Conservation (phyloP, 2,329 filamentous ascomycete genomes). For the Aspergillus terreus region DNA sequence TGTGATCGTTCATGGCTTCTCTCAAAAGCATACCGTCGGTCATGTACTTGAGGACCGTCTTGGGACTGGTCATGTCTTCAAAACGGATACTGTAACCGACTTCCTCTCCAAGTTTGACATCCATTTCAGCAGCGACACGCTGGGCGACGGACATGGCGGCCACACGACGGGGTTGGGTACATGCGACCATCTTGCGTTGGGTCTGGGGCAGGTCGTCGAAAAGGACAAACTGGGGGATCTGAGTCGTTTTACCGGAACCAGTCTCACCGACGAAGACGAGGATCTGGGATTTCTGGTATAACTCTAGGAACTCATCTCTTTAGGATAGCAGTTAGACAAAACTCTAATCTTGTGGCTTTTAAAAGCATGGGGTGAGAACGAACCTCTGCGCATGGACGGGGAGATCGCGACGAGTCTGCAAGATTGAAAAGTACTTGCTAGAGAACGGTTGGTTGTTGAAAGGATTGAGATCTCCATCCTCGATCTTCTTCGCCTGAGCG, state of each 20-base stretch:
- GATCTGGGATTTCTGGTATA: slow-evolving; percentile 92
- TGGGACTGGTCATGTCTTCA: slow-evolving; percentile 85
- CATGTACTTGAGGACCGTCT: slow-evolving; percentile 98
- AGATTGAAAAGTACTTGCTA: slow-evolving; percentile 81
- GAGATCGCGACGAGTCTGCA: slow-evolving; percentile 76
- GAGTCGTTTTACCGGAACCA: slow-evolving; percentile 97
- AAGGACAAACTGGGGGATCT: slow-evolving; percentile 97
- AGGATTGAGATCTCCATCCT: slow-evolving; percentile 78
- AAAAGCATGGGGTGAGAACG: slow-evolving; percentile 21
- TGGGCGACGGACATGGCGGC: slow-evolving; percentile 98
- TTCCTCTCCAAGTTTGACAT: slow-evolving; percentile 86
- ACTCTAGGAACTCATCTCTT: slow-evolving; percentile 84
- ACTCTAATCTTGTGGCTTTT: not conserved
- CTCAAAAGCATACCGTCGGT: slow-evolving; percentile 97
- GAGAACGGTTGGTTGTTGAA: slow-evolving; percentile 78
- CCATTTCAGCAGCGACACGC: slow-evolving; percentile 95
- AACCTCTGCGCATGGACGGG: slow-evolving; percentile 89
- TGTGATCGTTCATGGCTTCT: slow-evolving; percentile 93
- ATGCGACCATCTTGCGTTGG: slow-evolving; percentile 85
- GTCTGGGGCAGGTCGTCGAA: slow-evolving; percentile 92
- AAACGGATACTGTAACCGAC: slow-evolving; percentile 99
- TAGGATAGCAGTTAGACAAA: not conserved
- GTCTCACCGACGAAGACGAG: slow-evolving; percentile 98
- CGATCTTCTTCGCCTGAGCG: slow-evolving; percentile 65
- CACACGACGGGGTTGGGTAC: slow-evolving; percentile 95